Evolutionary conservation across 2,329 filamentous ascomycete species (phyloP), one percentile per base, ranked within the genome.

Genomic region (Aspergillus sp.): DNA sequence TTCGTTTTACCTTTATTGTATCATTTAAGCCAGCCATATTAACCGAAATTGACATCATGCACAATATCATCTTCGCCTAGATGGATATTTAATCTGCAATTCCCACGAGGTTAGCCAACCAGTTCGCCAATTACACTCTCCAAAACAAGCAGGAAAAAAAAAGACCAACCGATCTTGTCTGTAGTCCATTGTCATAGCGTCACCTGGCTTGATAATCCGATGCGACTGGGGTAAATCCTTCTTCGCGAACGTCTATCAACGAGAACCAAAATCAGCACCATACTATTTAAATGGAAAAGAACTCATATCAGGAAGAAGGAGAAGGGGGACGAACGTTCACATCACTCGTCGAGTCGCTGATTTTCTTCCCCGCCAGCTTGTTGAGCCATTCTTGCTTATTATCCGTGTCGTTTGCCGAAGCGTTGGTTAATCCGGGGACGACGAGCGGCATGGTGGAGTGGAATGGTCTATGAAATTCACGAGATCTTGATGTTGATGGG

Each of bases 341-440:
- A 66, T 78, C 71, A n/a, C 63, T 72, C 4, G 66, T 62, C 2
- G 65, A 61, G 1, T 80, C 76, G 42, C 72, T 73, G 46, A 81
- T 70, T 55, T 74, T 80, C 72, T 81, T 81, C 54, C 80, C 79
- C 51, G 78, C 71, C 32, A 82, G 71, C 67, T 80, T 81, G 50
- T 67, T 71, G 54, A 73, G 68, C 80, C 80, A 81, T 54, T 78
- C 73, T 31, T 71, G 68, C 67, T 73, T 73, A 55, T 74, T 69
- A 42, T 69, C 69, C 36, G 26, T 39, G 55, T 24, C 53, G 50
- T 73, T 69, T 12, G 45, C 18, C 42, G 67, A 60, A 32, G 63
- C 63, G 49, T 69, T 69, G 67, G 70, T 78, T 65, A 81, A 69
- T 54, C 76, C 74, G 20, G 79, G 78, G 39, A 81, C 73, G 58